A percentile compares a stretch with the other conserved stretches of the same genome.
Conservation (phyloP, 352 stramenopile species). For the Pythium grandisporangium region DNA sequence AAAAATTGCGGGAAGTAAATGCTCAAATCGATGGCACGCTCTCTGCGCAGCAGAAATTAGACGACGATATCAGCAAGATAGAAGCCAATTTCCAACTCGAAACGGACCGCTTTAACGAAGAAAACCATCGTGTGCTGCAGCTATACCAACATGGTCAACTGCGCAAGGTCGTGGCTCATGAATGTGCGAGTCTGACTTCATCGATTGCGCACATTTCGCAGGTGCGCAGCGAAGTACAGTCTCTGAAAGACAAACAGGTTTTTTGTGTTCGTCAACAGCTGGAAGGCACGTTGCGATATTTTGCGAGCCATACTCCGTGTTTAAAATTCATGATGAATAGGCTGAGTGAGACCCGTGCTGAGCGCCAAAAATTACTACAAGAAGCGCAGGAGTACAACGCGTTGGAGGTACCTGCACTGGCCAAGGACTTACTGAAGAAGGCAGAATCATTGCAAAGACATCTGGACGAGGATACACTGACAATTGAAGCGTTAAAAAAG, state of each 20-base stretch:
- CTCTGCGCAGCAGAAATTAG: conserved; percentile 23
- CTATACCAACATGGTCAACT: conserved; percentile 24
- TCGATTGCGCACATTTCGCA: conserved; percentile 25
- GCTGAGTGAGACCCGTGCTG: conserved; percentile 28
- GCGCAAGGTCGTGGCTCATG: conserved; percentile 22
- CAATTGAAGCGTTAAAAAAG: conserved; percentile 29
- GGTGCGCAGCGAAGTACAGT: conserved; percentile 27
- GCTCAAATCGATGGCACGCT: conserved; percentile 31
- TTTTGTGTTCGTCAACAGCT: conserved; percentile 45
- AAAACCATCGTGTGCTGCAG: conserved; percentile 38
- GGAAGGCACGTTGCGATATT: conserved; percentile 60
- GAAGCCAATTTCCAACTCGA: conserved; percentile 40
- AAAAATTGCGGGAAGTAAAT: conserved; percentile 38
- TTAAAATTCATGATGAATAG: conserved; percentile 74
- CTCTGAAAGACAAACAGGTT: conserved; percentile 34
- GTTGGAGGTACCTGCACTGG: conserved; percentile 40
- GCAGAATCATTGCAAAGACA: conserved; percentile 21
- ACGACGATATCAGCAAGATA: conserved; percentile 31
- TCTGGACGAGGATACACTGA: conserved; percentile 39
- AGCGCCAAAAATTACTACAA: conserved; percentile 23
- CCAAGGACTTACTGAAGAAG: conserved; percentile 42
- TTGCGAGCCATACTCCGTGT: conserved; percentile 65
- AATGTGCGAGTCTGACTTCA: conserved; percentile 25
- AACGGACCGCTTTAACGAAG: conserved; percentile 24
- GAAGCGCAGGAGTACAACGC: conserved; percentile 43